phyloP scores from a whole-genome alignment of 768 basidiomycete genomes.

The Boletus sensibilis region DNA sequence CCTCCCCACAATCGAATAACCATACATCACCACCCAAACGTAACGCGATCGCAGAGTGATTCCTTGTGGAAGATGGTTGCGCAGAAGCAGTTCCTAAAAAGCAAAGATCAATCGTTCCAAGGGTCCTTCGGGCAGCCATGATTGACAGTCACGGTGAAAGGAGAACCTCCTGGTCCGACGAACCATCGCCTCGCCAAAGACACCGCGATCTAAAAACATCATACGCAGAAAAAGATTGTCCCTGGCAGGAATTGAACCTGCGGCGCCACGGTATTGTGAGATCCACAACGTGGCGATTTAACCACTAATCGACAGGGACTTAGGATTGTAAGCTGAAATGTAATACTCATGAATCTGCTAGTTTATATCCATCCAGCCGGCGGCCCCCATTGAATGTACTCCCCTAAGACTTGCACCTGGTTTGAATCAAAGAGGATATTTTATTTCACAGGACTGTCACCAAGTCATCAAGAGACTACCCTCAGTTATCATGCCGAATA shows the following conservation, averaged over 20 bases:
- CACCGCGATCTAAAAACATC: neutral
- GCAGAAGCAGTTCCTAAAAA: slow-evolving; percentile 84
- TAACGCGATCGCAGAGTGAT: slow-evolving; percentile 72
- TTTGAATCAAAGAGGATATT: neutral
- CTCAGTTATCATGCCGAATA: slow-evolving; percentile 10
- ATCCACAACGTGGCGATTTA: slow-evolving; percentile 43
- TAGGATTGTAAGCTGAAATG: neutral
- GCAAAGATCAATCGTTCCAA: slow-evolving; percentile 52
- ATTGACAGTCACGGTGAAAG: neutral
- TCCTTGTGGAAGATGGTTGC: slow-evolving; percentile 74
- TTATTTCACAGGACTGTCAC: neutral
- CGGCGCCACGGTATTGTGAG: slow-evolving; percentile 37
- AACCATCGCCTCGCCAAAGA: too few relatives aligned
- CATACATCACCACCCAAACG: slow-evolving; percentile 69
- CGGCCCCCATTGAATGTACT: too few relatives aligned
- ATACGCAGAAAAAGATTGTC: slow-evolving; percentile 25
- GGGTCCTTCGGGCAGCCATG: slow-evolving; percentile 20
- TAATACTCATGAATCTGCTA: neutral
- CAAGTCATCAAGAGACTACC: neutral
- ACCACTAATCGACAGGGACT: slow-evolving; percentile 45
- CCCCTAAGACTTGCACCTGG: neutral
- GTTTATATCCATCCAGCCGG: too few relatives aligned
- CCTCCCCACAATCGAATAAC: slow-evolving; percentile 87
- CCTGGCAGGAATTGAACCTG: slow-evolving; percentile 41
- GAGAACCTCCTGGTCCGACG: neutral